Conservation (phyloP, 164 flowering plant genomes). For the Liriodendron chinense region DNA sequence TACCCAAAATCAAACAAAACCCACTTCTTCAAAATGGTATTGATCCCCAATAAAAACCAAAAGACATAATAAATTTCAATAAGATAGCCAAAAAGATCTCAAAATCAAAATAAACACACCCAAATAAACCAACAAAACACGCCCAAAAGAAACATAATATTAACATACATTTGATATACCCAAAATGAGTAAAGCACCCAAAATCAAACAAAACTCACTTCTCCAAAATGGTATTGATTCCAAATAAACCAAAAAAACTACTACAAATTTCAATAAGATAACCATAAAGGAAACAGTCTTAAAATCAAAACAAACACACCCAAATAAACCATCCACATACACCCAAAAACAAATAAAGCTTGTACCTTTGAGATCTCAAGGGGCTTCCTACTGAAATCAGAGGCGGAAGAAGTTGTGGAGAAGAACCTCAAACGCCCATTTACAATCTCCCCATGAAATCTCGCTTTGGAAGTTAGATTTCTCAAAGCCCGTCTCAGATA, state of each 20-base stretch:
- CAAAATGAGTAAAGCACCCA: too few species aligned
- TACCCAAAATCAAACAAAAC: not conserved
- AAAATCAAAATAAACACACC: too few species aligned
- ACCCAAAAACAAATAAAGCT: not conserved
- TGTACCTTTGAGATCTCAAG: conserved; percentile 8
- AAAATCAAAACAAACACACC: not conserved
- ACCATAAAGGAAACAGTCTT: not conserved
- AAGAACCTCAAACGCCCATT: conserved; percentile 4
- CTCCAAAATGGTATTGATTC: too few species aligned
- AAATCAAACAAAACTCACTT: too few species aligned
- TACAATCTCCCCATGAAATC: conserved; percentile 1
- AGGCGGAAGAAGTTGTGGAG: not conserved
- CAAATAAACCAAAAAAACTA: not conserved
- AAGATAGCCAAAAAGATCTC: too few species aligned
- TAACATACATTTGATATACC: too few species aligned
- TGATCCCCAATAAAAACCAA: not conserved
- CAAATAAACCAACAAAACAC: too few species aligned
- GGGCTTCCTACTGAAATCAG: conserved; percentile 7
- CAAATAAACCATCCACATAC: not conserved
- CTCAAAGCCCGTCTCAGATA: conserved; percentile 20
- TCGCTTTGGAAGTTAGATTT: conserved; percentile 16
- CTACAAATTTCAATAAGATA: not conserved
- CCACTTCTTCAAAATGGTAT: not conserved
- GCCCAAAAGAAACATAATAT: too few species aligned
- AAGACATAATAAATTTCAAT: too few species aligned